Base-by-base conservation (phyloP, 768 basidiomycete genomes). In the Psilocybe azurescens region DNA sequence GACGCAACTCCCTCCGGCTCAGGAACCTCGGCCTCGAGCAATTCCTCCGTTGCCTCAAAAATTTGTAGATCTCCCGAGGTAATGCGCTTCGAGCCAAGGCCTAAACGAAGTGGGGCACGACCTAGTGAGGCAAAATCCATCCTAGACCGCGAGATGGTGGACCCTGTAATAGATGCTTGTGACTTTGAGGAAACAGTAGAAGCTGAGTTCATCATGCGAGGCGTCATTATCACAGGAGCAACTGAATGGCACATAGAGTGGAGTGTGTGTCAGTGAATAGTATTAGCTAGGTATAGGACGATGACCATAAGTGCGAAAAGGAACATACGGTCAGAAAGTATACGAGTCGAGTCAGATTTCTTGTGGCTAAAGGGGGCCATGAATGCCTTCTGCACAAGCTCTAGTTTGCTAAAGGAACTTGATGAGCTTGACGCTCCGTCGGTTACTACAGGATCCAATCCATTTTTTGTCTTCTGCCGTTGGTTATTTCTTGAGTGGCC, bases 151-250 rank as follows among this genome's bases (percentile, higher is more conserved):
- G 81, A 71, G 33, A 75, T 61, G 44, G 67, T 71, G n/a, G 76
- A 66, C 48, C 60, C 72, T 14, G 69, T 68, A 41, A 81, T 65
- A 32, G 77, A 77, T 16, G 70, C 68, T 48, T 73, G 76, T 48
- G 79, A 74, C 46, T 84, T 77, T 29, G 87, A 82, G n/a, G 87
- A 84, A 3, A 86, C 84, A n/a, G 87, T 88, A 2, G 90, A 82
- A 6, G 90, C 83, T 20, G 86, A 84, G 61, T 83, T 86, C 63
- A 94, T 85, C 86, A 94, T 89, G 59, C 88, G 82, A 24, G 94
- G 93, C 2, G 93, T 94, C 92, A 95, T 93, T 67, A 95, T 92
- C 63, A 89, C 88, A 11, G 93, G 93, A 13, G 93, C 93, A 73
- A 95, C 94, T 89, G 70, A 53, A 59, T 38, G 53, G 59, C 48